Evolutionary conservation across 148 eudicot genomes (phyloP), one percentile per base, ranked within the genome.

Genomic region (Gaultheria prostrata): DNA sequence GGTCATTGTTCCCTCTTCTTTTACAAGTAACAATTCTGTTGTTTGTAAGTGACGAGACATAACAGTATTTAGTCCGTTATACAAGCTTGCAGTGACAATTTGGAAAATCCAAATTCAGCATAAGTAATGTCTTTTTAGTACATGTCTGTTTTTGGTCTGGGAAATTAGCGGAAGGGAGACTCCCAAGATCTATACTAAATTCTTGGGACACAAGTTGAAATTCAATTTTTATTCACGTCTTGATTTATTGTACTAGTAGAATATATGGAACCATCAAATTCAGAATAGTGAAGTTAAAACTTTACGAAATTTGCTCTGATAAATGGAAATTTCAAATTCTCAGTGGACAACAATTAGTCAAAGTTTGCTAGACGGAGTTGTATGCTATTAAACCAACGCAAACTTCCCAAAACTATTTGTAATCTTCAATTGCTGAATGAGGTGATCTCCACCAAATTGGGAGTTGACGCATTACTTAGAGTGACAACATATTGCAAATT

Each of bases 401-500:
- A 24, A 63, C 33, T 79, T n/a, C 73, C 11, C 53, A 70, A 80
- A 14, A 43, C 2, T 10, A 43, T 17, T 8, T 78, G n/a, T 3
- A 9, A 12, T 46, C 51, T 76, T 24, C 54, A 46, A 76, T 76
- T 76, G 54, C 78, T 46, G 78, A 20, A 76, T 76, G 30, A 77
- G n/a, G 61, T 77, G 80, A 26, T 48, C 26, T 48, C 4, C 15
- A 50, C 17, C 7, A 43, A 43, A 43, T 48, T 49, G 21, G 15
- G n/a, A 74, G 45, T 20, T 74, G 8, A 8, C 35, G 28, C 8
- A n/a, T 50, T 48, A 48, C 79, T 49, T 21, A 13, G 50, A 28
- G 59, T 26, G 13, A 30, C 6, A 30, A 8, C 72, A 32, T 80
- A 9, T 53, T 35, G 20, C 73, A 57, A 56, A 76, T 10, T 21